phyloP scores from a whole-genome alignment of 768 basidiomycete genomes.

The Trichaptum fuscoviolaceum region DNA sequence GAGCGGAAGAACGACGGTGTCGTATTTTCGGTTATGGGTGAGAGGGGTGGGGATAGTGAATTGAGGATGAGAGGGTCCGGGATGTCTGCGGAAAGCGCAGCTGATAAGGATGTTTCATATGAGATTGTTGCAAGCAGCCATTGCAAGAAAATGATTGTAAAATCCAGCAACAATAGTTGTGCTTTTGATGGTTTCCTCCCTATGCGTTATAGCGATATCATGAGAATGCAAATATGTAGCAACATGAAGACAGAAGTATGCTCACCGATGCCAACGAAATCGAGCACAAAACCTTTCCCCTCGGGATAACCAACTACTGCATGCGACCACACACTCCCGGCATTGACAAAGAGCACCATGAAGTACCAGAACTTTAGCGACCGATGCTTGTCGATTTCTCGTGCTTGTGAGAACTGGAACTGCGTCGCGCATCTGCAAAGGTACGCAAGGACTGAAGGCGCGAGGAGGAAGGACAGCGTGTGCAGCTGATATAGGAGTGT shows the following conservation, averaged over 20 bases:
- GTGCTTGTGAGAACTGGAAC: constrained; percentile 59
- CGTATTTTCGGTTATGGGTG: constrained; percentile 11
- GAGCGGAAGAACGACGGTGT: neutral
- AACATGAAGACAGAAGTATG: constrained; percentile 12
- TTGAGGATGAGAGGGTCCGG: constrained; percentile 33
- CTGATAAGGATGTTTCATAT: constrained; percentile 53
- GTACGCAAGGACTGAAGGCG: constrained; percentile 57
- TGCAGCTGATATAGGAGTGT: constrained; percentile 67
- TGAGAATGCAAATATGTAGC: neutral
- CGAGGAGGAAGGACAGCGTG: constrained; percentile 71
- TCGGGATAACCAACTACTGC: constrained; percentile 44
- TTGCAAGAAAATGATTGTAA: constrained; percentile 63
- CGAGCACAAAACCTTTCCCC: constrained; percentile 62
- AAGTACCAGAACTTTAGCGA: constrained; percentile 67
- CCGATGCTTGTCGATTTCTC: constrained; percentile 57
- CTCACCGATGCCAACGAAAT: constrained; percentile 76
- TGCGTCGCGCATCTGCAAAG: constrained; percentile 54
- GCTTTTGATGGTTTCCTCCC: constrained; percentile 58
- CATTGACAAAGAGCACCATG: constrained; percentile 53
- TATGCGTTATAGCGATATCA: constrained; percentile 18
- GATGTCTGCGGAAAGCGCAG: constrained; percentile 33
- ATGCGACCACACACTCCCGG: constrained; percentile 59
- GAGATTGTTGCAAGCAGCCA: constrained; percentile 60
- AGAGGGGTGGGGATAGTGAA: constrained; percentile 23
- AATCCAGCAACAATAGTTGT: constrained; percentile 62